Conservation (phyloP, 2,329 filamentous ascomycete species). For the Iodosphaeria phyllophila region DNA sequence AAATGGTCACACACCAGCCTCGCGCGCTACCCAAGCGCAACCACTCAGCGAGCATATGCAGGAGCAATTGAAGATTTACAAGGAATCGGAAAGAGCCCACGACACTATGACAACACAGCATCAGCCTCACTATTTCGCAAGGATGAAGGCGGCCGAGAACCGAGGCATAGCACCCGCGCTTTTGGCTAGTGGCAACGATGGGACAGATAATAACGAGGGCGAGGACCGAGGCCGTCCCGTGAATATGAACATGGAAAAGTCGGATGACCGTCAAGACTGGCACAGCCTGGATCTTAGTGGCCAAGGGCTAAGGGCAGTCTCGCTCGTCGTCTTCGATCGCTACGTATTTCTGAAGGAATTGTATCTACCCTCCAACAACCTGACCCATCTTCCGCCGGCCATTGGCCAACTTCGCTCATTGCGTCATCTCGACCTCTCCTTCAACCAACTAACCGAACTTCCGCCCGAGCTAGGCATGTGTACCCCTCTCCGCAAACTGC, state of each 20-base stretch:
- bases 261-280: constrained; percentile 65
- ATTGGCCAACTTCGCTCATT: constrained; percentile 73
- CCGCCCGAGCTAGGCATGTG: constrained; percentile 94
- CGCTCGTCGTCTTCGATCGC: constrained; percentile 53
- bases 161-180: constrained; percentile 41
- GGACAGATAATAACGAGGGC: constrained; percentile 16
- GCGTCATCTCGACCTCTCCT: constrained; percentile 69
- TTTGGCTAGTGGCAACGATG: constrained; percentile 22
- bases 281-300: constrained; percentile 86
- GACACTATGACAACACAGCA: constrained; percentile 51
- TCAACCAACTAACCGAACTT: constrained; percentile 66
- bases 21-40: constrained; percentile 29
- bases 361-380: constrained; percentile 84
- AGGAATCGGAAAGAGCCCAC: constrained; percentile 56
- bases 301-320: constrained; percentile 76
- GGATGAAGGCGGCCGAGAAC: constrained; percentile 52
- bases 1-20: constrained; percentile 32
- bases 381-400: constrained; percentile 57
- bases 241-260: constrained; percentile 47
- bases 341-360: constrained; percentile 84
- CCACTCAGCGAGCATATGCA: constrained; percentile 59
- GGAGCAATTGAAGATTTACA: constrained; percentile 64
- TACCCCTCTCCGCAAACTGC: constrained; percentile 68
- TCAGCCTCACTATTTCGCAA: constrained; percentile 52
- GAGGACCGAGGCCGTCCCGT: constrained; percentile 41